These are phyloP conservation scores for Aspergillus glaucus DNA, from an alignment of 2,329 filamentous ascomycete species.

Conservation along the genomic window DNA sequence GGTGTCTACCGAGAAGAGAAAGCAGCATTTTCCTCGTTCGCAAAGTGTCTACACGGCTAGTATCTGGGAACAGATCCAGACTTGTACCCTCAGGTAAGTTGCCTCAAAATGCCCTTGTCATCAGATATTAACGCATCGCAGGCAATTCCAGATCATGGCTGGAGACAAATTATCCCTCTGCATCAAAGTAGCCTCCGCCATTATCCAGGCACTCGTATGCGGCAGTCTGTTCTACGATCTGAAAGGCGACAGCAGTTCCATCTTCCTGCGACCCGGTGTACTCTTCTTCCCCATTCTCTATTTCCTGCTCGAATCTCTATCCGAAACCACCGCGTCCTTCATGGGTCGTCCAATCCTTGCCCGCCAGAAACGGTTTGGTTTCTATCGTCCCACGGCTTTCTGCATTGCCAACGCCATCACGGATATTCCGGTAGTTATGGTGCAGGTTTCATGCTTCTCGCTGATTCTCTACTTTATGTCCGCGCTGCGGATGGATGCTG, in stretches of 20 bases:
- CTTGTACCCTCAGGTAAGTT: slow-evolving; percentile 38
- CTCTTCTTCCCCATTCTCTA: slow-evolving; percentile 57
- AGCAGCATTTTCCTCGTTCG: slow-evolving; percentile 24
- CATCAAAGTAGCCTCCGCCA: slow-evolving; percentile 41
- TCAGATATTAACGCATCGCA: slow-evolving; percentile 25
- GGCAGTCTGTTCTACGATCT: slow-evolving; percentile 49
- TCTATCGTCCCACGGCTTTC: slow-evolving; percentile 56
- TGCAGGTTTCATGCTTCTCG: slow-evolving; percentile 53
- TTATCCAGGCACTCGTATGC: slow-evolving; percentile 36
- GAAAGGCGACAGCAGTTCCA: slow-evolving; percentile 45
- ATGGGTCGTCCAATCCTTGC: slow-evolving; percentile 58
- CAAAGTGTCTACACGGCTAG: slow-evolving; percentile 26
- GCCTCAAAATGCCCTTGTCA: background rate
- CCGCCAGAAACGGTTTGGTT: slow-evolving; percentile 63
- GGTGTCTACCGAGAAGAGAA: slow-evolving; percentile 25
- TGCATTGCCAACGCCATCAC: slow-evolving; percentile 52
- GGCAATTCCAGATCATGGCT: slow-evolving; percentile 44
- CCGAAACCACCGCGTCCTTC: slow-evolving; percentile 56
- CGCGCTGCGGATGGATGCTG: slow-evolving; percentile 47
- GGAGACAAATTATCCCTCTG: slow-evolving; percentile 46
- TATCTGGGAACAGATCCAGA: slow-evolving; percentile 36
- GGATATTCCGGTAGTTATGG: slow-evolving; percentile 50
- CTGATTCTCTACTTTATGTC: slow-evolving; percentile 57
- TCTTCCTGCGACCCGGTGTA: slow-evolving; percentile 53
- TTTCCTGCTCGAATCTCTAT: slow-evolving; percentile 54